Evolutionary conservation across 208 protist genomes (phyloP).

Genomic region (Phytomonas francai): DNA sequence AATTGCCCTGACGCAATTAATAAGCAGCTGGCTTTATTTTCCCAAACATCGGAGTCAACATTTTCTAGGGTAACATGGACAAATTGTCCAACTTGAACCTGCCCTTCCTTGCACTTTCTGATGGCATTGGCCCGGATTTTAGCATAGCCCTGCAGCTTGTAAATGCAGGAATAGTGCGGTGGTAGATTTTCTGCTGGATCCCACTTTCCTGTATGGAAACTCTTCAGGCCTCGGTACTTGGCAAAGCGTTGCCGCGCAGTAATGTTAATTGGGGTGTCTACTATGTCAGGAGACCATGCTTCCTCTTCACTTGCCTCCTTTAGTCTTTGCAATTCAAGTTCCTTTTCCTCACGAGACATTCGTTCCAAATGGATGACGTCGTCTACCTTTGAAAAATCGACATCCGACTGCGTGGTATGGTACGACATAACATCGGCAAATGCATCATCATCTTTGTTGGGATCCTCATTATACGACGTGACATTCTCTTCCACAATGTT

Average conservation of each 20-base stretch:
- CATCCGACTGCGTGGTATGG: conserved; percentile 66
- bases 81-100: conserved; percentile 38
- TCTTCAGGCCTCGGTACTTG: conserved; percentile 84
- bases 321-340: conserved; percentile 61
- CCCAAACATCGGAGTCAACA: conserved; percentile 40
- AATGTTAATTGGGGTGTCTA: conserved; percentile 79
- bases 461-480: conserved; percentile 10
- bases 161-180: conserved; percentile 82
- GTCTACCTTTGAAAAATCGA: conserved; percentile 80
- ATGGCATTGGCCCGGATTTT: conserved; percentile 66
- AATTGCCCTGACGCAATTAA: conserved; percentile 82
- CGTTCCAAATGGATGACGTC: conserved; percentile 72
- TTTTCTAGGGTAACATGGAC: conserved; percentile 61
- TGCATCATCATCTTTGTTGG: conserved; percentile 40
- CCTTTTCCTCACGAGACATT: conserved; percentile 79
- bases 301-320: conserved; percentile 74
- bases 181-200: conserved; percentile 79
- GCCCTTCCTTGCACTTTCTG: conserved; percentile 42
- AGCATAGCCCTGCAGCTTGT: conserved; percentile 79
- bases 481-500: conserved; percentile 23
- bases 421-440: conserved; percentile 62
- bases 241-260: conserved; percentile 82
- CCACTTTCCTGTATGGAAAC: conserved; percentile 82
- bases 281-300: conserved; percentile 79
- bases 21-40: conserved; percentile 27